Evolutionary conservation across 352 stramenopile species (phyloP), one percentile per base, ranked within the genome.

Genomic region (Blastocystis sp.): DNA sequence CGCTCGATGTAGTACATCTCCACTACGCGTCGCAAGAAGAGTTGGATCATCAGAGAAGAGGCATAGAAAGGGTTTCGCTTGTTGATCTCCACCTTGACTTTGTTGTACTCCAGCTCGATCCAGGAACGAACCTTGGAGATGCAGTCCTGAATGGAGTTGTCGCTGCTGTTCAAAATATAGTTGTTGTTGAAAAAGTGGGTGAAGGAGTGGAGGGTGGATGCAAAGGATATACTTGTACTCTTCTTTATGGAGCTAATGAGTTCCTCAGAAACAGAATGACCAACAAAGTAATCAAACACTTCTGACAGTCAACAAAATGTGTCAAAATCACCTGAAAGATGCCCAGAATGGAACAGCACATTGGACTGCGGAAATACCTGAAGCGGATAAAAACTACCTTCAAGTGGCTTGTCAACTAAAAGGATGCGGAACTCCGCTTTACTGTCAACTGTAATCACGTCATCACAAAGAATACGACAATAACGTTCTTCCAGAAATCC

Each of bases 141-240:
- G 9, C 43, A 47, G 24, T 85, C 73, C 16, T 11, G 30, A 69
- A 85, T 65, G 56, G 73, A 65, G 2, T n/a, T 18, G 18, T 85
- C 34, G 30, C 13, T 66, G n/a, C 47, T 43, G n/a, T 85, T 66
- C 11, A 85, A 24, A 20, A 85, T 55, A 34, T 85, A 85, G 50
- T 85, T 66, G 47, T 85, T 39, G 20, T 85, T 85, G 26, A 85
- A 85, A 18, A 66, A 85, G 73, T 85, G 20, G 20, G 65, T 85
- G 26, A 85, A 85, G 30, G 47, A 85, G 73, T 66, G 20, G n/a
- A 43, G 39, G 34, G n/a, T 54, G 68, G 53, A 45, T 7, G 45
- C 20, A 39, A 30, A 68, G 73, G 73, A 85, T 85, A 85, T 85
- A 41, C 11, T 13, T 34, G 63, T 85, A 11, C 43, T 65, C 50